These are phyloP conservation scores for Xanthoconium stramineum DNA, from an alignment of 768 basidiomycete species.

Conservation along the genomic window DNA sequence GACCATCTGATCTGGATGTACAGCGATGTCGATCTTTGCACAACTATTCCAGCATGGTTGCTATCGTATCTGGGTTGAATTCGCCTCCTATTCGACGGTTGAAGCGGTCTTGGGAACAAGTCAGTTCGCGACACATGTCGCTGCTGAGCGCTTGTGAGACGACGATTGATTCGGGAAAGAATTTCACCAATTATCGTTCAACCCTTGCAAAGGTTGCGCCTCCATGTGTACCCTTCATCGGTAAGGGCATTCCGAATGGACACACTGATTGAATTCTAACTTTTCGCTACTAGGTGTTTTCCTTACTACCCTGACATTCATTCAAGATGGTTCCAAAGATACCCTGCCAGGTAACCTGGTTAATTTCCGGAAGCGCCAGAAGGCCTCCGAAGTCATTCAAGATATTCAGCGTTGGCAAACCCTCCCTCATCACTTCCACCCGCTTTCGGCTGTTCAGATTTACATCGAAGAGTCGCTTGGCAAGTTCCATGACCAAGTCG, in stretches of 20 bases:
- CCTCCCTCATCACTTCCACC: constrained; percentile 80
- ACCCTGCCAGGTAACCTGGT: constrained; percentile 73
- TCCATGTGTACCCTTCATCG: constrained; percentile 96
- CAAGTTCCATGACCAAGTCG: constrained; percentile 63
- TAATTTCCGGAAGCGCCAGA: constrained; percentile 95
- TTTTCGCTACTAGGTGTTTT: constrained; percentile 68
- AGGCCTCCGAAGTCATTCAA: constrained; percentile 93
- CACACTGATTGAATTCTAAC: background rate
- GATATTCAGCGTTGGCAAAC: constrained; percentile 97
- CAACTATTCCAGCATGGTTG: constrained; percentile 97
- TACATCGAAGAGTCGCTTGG: constrained; percentile 80
- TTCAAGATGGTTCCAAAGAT: constrained; percentile 94
- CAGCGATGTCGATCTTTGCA: constrained; percentile 87
- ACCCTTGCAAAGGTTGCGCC: constrained; percentile 80
- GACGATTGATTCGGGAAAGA: constrained; percentile 90
- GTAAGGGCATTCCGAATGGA: constrained; percentile 40
- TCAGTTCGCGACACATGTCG: constrained; percentile 69
- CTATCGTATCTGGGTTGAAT: constrained; percentile 91
- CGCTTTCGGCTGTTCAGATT: constrained; percentile 60
- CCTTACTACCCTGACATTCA: constrained; percentile 94
- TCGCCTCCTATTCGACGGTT: constrained; percentile 90
- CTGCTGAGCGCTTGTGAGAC: constrained; percentile 79
- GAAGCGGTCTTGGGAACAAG: constrained; percentile 91
- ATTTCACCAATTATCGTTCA: constrained; percentile 88
- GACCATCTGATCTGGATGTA: constrained; percentile 1